Base-by-base conservation (phyloP, 345 rosid species). In the Gossypium australe region DNA sequence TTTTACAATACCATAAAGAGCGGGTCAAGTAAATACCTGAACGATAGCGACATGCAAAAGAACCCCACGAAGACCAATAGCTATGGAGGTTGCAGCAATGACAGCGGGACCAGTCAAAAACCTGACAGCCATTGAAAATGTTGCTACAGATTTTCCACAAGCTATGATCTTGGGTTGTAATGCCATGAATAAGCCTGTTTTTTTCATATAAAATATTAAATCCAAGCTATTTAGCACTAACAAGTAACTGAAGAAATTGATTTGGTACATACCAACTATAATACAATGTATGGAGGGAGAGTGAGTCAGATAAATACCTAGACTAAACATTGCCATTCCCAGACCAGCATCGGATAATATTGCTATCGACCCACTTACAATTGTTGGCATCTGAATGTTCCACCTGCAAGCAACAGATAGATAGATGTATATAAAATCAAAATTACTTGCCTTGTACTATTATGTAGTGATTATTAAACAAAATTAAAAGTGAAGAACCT, bases 241-340 rank as follows among this genome's bases (percentile, higher is more conserved):
- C 38, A 47, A 48, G 4, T 2, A 47, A 47, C 4, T 11, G 7
- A 34, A 34, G 41, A 34, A 34, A 34, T 5, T 34, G 41, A 5
- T 34, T 34, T 34, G 41, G 7, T 5, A 34, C 41, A 34, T 34
- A 34, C 41, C 5, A 34, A 5, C 41, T 34, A 34, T 34, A 34
- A 6, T 5, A 34, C 41, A 34, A 34, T 34, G 7, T 34, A 34
- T 34, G 41, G 41, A 34, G 41, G 41, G 41, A 34, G 7, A 34
- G 7, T 34, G 52, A 48, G 20, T 18, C 4, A 64, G n/a, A 41
- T 18, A 49, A 12, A 22, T 88, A 88, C 97, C 94, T 68, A 91
- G 86, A 82, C 94, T 91, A 81, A 91, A 91, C 94, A 91, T 89
- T 52, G 97, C 97, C 97, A 91, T 91, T 67, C 97, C 97, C 9